phyloP scores from a whole-genome alignment of 1,139 yeast species.

The Nakaseomyces sp. region DNA sequence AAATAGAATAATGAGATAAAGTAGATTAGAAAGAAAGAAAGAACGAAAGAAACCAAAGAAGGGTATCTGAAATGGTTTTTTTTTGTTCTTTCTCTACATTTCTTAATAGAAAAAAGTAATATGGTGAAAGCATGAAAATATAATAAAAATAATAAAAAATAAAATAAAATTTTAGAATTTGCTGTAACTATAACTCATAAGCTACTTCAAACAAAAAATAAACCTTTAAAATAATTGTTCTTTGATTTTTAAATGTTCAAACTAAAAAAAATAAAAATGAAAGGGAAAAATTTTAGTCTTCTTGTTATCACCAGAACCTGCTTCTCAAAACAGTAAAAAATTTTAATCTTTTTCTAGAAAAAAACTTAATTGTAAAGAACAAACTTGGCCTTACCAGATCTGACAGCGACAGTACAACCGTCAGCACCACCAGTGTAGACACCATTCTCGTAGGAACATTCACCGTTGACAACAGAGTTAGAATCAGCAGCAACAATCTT shows the following conservation, averaged over 20 bases:
- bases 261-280: no score
- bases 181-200: background rate
- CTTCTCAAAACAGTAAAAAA: background rate
- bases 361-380: conserved; percentile 54
- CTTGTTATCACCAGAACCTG: background rate
- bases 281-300: no score
- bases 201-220: background rate
- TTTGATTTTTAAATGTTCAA: no score
- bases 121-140: background rate
- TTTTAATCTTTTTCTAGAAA: background rate
- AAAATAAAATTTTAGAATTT: no score
- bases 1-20: background rate
- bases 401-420: conserved; percentile 90
- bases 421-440: conserved; percentile 53
- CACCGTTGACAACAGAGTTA: conserved; percentile 54
- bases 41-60: background rate
- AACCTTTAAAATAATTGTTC: background rate
- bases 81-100: no score
- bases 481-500: conserved; percentile 71
- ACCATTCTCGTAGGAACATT: conserved; percentile 75
- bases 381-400: conserved; percentile 66
- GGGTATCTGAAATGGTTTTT: no score
- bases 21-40: background rate
- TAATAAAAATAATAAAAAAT: no score
- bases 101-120: background rate